These are phyloP conservation scores for Phyllosticta ampelicida DNA, from an alignment of 2,329 filamentous ascomycete genomes.

Conservation along the genomic window DNA sequence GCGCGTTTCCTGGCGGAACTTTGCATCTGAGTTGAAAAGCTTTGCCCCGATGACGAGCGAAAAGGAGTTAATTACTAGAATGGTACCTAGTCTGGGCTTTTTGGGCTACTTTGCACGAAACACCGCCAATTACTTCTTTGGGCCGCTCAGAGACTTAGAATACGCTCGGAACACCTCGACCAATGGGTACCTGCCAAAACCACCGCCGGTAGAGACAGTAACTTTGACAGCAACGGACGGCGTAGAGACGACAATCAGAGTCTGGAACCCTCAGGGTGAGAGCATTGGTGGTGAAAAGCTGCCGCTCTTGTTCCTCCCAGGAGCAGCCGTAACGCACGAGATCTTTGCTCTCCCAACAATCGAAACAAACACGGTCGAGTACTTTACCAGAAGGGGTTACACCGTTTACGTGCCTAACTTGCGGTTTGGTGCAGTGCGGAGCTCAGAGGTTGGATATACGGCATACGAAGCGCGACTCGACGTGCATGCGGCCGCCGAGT, in stretches of 20 bases:
- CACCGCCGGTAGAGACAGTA: slow-evolving; percentile 33
- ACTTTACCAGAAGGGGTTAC: slow-evolving; percentile 51
- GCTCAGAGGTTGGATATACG: slow-evolving; percentile 44
- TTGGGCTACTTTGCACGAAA: slow-evolving; percentile 46
- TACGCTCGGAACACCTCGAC: slow-evolving; percentile 33
- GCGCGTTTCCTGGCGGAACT: slow-evolving; percentile 43
- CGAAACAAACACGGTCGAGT: slow-evolving; percentile 52
- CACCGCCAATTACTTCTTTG: slow-evolving; percentile 43
- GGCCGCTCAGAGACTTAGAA: slow-evolving; percentile 34
- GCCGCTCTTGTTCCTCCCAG: slow-evolving; percentile 50
- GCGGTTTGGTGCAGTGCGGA: slow-evolving; percentile 45
- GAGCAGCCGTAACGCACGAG: slow-evolving; percentile 52
- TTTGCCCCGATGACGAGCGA: slow-evolving; percentile 36
- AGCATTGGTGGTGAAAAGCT: slow-evolving; percentile 15
- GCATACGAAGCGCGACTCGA: slow-evolving; percentile 51
- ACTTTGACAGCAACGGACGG: slow-evolving; percentile 43
- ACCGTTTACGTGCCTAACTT: slow-evolving; percentile 48
- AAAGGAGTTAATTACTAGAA: not conserved
- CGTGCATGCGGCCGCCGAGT: slow-evolving; percentile 44
- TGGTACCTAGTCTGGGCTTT: slow-evolving; percentile 35
- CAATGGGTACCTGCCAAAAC: slow-evolving; percentile 41
- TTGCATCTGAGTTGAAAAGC: slow-evolving; percentile 45
- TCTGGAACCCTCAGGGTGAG: slow-evolving; percentile 38
- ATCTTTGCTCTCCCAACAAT: slow-evolving; percentile 54
- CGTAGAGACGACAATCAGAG: slow-evolving; percentile 42